Conservation (phyloP, 345 rosid genomes). For the Eucalyptus rudis region DNA sequence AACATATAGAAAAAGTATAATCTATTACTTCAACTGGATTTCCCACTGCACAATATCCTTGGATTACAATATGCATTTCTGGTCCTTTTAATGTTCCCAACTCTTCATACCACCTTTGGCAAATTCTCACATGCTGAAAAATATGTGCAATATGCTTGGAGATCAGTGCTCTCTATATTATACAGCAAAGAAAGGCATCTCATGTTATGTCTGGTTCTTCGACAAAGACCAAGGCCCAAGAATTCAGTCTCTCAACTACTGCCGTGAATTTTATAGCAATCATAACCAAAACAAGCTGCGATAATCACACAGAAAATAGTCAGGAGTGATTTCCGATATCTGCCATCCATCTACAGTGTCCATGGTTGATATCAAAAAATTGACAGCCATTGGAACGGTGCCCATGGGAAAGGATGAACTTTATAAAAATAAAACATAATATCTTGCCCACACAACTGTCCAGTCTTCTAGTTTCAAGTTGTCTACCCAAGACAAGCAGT, state of each 20-base stretch:
- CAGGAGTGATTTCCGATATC: not conserved
- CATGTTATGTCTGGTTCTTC: not conserved
- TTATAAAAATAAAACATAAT: not conserved
- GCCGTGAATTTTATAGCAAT: not conserved
- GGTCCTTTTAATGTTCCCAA: not conserved
- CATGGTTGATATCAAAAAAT: not conserved
- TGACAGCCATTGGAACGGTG: not conserved
- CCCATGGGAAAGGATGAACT: not conserved
- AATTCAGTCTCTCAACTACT: not conserved
- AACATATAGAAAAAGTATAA: not conserved
- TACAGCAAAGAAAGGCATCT: not conserved
- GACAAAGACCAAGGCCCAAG: not conserved
- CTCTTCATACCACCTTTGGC: not conserved
- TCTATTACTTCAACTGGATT: not conserved
- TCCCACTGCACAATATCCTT: not conserved
- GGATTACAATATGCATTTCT: not conserved
- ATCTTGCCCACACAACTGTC: not conserved
- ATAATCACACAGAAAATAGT: not conserved
- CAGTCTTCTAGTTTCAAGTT: not conserved
- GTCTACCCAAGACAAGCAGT: not conserved
- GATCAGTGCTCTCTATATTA: not conserved
- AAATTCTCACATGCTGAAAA: not conserved
- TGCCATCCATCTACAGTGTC: not conserved
- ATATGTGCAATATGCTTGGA: not conserved
- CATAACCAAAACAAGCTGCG: not conserved